Percentiles rank a stretch among this genome's conserved stretches.
Evolutionary conservation across 257 asterid species (phyloP).

Genomic region (Salvia miltiorrhiza): DNA sequence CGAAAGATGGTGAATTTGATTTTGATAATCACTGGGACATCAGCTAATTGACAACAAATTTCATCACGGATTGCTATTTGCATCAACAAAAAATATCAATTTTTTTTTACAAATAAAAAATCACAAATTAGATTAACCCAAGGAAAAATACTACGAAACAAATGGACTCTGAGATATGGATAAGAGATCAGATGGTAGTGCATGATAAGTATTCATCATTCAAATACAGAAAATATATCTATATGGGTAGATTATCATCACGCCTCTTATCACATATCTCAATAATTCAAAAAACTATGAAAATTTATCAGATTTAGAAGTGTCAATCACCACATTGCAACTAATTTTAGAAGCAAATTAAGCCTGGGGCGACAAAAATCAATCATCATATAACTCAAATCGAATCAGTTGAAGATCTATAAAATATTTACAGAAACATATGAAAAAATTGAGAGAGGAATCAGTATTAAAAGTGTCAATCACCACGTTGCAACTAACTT

Average conservation of each 20-base stretch:
- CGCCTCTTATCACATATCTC: conserved; percentile 31
- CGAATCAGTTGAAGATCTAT: background rate
- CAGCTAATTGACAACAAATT: conserved; percentile 20
- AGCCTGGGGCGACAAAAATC: conserved; percentile 53
- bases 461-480: conserved; percentile 39
- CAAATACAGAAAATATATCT: conserved; percentile 34
- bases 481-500: conserved; percentile 40
- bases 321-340: conserved; percentile 56
- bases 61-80: conserved; percentile 47
- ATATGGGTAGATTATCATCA: conserved; percentile 71
- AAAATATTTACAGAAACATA: no score
- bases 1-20: conserved; percentile 76
- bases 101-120: no score
- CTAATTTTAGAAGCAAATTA: conserved; percentile 33
- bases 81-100: background rate
- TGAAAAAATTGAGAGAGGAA: background rate
- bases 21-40: conserved; percentile 42
- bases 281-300: background rate
- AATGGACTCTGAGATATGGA: conserved; percentile 4
- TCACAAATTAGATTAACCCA: background rate
- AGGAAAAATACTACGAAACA: background rate
- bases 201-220: conserved; percentile 70
- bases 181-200: conserved; percentile 95
- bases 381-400: conserved; percentile 29
- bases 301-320: background rate